These are phyloP conservation scores for Acacia confusa DNA, from an alignment of 306 rosid genomes.

Conservation along the genomic window DNA sequence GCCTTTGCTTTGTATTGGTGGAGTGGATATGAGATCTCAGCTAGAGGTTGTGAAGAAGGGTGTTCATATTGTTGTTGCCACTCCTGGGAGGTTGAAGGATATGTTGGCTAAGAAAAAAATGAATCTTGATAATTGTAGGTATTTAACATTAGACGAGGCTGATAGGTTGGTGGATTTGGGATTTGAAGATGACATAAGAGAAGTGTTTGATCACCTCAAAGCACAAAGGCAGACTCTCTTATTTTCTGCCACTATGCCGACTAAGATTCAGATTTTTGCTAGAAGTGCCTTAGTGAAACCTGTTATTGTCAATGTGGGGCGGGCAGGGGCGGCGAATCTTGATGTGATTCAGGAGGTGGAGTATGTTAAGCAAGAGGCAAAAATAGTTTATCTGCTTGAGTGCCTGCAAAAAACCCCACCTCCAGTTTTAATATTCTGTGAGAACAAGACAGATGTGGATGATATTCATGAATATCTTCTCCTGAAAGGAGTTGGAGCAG, in stretches of 20 bases:
- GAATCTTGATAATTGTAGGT: slow-evolving; percentile 88
- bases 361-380: slow-evolving; percentile 93
- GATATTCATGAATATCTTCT: slow-evolving; percentile 95
- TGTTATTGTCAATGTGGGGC: slow-evolving; percentile 78
- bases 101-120: slow-evolving; percentile 93
- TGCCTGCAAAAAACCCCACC: slow-evolving; percentile 92
- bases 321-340: slow-evolving; percentile 94
- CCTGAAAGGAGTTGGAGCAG: slow-evolving; percentile 93
- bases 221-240: slow-evolving; percentile 89
- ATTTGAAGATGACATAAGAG: slow-evolving; percentile 86
- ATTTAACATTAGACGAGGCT: slow-evolving; percentile 88
- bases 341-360: slow-evolving; percentile 95
- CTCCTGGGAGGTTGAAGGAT: slow-evolving; percentile 95
- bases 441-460: slow-evolving; percentile 92
- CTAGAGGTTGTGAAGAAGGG: slow-evolving; percentile 85
- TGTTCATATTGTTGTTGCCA: slow-evolving; percentile 96
- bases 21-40: slow-evolving; percentile 88
- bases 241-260: slow-evolving; percentile 95
- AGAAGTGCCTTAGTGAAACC: slow-evolving; percentile 85
- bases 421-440: slow-evolving; percentile 84
- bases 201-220: slow-evolving; percentile 90
- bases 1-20: slow-evolving; percentile 94
- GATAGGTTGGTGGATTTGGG: slow-evolving; percentile 94
- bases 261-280: slow-evolving; percentile 89
- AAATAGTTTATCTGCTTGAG: slow-evolving; percentile 85